A percentile compares a stretch with the other conserved stretches of the same genome.
phyloP scores from a whole-genome alignment of 371 early-diverging fungal genomes.

The Mucor sp. region DNA sequence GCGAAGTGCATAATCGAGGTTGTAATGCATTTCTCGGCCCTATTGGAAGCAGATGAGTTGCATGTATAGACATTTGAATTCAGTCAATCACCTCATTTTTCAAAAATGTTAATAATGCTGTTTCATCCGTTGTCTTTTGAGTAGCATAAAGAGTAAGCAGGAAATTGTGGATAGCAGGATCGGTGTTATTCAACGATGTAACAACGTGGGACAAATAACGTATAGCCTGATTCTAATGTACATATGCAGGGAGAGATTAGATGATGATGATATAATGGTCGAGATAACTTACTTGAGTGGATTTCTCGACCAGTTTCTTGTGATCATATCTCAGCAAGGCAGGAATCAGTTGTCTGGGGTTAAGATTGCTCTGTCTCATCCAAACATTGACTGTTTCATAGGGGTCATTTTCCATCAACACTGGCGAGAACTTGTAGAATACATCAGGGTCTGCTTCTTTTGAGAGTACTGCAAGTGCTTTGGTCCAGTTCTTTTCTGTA shows the following conservation, averaged over 20 bases:
- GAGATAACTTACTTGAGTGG: conserved; percentile 23
- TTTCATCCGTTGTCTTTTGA: conserved; percentile 66
- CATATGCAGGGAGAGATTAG: background rate
- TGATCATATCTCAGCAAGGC: conserved; percentile 82
- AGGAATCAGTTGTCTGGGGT: conserved; percentile 85
- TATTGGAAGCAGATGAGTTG: conserved; percentile 34
- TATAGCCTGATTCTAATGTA: conserved; percentile 78
- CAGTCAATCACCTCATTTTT: conserved; percentile 70
- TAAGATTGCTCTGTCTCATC: conserved; percentile 81
- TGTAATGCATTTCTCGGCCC: conserved; percentile 76
- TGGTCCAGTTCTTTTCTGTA: conserved; percentile 69
- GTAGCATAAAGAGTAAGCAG: conserved; percentile 83
- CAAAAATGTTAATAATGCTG: conserved; percentile 68
- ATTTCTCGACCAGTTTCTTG: conserved; percentile 24
- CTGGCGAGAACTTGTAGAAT: conserved; percentile 82
- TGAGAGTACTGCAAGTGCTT: conserved; percentile 75
- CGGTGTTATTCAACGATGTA: conserved; percentile 71
- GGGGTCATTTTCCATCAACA: conserved; percentile 81
- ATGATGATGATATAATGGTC: background rate
- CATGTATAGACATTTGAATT: conserved; percentile 70
- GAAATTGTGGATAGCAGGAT: conserved; percentile 91
- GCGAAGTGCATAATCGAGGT: conserved; percentile 86
- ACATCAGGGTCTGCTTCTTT: conserved; percentile 56
- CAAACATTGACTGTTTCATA: conserved; percentile 79
- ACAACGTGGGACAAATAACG: conserved; percentile 87